Evolutionary conservation across 345 rosid species (phyloP), one percentile per base, ranked within the genome.

Genomic region (Crucihimalaya himalaica): DNA sequence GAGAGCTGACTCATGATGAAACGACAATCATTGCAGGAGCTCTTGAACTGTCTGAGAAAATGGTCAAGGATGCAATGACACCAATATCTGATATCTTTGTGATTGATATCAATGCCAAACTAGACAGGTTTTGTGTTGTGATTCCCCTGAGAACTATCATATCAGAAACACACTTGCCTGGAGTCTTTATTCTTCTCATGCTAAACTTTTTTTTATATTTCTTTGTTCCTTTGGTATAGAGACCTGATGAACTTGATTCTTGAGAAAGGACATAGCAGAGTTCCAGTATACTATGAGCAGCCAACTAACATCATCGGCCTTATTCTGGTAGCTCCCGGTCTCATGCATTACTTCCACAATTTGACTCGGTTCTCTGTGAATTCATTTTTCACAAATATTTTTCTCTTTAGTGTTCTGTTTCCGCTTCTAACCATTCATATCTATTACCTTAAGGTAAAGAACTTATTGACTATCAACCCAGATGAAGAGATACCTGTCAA

Each of bases 1-100:
- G 99, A 58, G 99, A 95, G 77, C 64, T 95, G 77, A 92, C 99
- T 0, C 99, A 86, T 82, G 99, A 95, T 20, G 99, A 95, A 79
- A 95, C 99, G 3, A 95, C 99, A 27, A 95, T 95, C 64, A 95
- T 95, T 74, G 98, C 97, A 27, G 99, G 99, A 79, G 99, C 99
- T 60, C 99, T 95, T 69, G 97, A 87, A 78, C 97, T 95, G 32
- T 58, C 84, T 5, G 97, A 87, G 84, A 92, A 95, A 80, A 86
- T 89, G 53, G 98, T 91, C 63, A 75, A 86, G 48, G 84, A 90
- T 84, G 97, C 98, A 70, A 95, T 95, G 99, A 90, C 98, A 57
- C 96, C 92, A 32, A 83, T 95, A 54, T 66, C 81, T 11, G 98
- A 87, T 66, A 90, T 87, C 13, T 95, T 95, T 84, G 85, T 88